Base-by-base conservation (phyloP, 768 basidiomycete genomes). In the Mycena albidolilacea region DNA sequence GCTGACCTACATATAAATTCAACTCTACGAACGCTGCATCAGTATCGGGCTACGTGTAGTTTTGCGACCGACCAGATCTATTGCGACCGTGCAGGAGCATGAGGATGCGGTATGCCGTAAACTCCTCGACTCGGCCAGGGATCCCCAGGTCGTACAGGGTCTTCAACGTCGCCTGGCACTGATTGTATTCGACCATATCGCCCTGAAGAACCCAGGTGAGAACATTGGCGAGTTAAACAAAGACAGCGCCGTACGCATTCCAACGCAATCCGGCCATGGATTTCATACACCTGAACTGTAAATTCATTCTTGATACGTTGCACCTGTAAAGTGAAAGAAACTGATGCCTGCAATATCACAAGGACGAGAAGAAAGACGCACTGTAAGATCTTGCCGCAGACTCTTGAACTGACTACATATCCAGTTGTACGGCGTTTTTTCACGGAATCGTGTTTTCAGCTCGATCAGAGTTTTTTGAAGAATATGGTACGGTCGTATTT, bases 221-320 rank as follows among this genome's bases (percentile, higher is more conserved):
- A 50, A 43, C 58, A 72, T 39, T 37, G 17, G 14, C 30, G 62
- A 60, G 57, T 50, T 23, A 72, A 73, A 74, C 1, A 54, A 62
- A 78, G 75, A 62, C 46, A 41, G 70, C 55, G 57, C 83, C 91
- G 70, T 82, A 96, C 96, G 78, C 91, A 92, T 88, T 97, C 95
- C 50, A 99, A 86, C 55, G 98, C 98, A 87, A 99, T 97, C 43
- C 98, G 92, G 35, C 96, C 98, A 84, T 99, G 98, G 48, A 97
- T 98, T 81, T 99, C 98, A 80, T 99, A 99, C 12, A 98, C 98
- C 81, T 93, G 89, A 37, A 97, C 96, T 8, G 98, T 98, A 78
- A 99, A 98, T 67, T 97, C 95, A 77, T 98, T 99, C 85, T 98
- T 98, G 77, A 99, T 98, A 41, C 98, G 93, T 85, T 99, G 98